Percentiles rank a stretch among this genome's conserved stretches.
Evolutionary conservation across 345 rosid species (phyloP).

Genomic region (Rhizophora apiculata): DNA sequence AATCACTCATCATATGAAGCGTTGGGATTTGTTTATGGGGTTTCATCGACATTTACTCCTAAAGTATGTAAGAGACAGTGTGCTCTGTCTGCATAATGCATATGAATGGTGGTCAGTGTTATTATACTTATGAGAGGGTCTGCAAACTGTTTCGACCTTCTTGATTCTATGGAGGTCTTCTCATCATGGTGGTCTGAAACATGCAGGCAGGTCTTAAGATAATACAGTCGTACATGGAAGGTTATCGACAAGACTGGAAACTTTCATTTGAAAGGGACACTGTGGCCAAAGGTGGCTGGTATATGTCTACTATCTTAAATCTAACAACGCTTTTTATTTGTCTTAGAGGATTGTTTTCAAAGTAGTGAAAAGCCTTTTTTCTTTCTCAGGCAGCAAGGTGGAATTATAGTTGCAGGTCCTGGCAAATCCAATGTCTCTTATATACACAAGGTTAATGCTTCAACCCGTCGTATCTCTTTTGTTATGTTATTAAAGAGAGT

Average conservation of each 20-base stretch:
- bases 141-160: too few species aligned
- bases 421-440: slow-evolving; percentile 73
- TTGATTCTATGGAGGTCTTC: too few species aligned
- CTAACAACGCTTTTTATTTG: too few species aligned
- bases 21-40: slow-evolving; percentile 70
- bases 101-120: not conserved
- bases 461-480: not conserved
- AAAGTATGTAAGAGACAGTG: slow-evolving; percentile 43
- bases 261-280: slow-evolving; percentile 81
- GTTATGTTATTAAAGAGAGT: not conserved
- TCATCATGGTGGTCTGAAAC: not conserved
- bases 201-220: slow-evolving; percentile 84
- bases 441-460: slow-evolving; percentile 63
- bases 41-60: slow-evolving; percentile 74
- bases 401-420: slow-evolving; percentile 87
- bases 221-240: slow-evolving; percentile 83
- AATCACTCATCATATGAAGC: slow-evolving; percentile 74
- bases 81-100: not conserved
- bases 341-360: not conserved
- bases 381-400: slow-evolving; percentile 84
- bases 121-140: too few species aligned
- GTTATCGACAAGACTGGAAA: slow-evolving; percentile 94
- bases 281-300: slow-evolving; percentile 86
- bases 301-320: slow-evolving; percentile 28
- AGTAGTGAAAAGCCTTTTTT: not conserved